Evolutionary conservation across 345 rosid species (phyloP), one percentile per base, ranked within the genome.

Genomic region (Corchorus capsularis): DNA sequence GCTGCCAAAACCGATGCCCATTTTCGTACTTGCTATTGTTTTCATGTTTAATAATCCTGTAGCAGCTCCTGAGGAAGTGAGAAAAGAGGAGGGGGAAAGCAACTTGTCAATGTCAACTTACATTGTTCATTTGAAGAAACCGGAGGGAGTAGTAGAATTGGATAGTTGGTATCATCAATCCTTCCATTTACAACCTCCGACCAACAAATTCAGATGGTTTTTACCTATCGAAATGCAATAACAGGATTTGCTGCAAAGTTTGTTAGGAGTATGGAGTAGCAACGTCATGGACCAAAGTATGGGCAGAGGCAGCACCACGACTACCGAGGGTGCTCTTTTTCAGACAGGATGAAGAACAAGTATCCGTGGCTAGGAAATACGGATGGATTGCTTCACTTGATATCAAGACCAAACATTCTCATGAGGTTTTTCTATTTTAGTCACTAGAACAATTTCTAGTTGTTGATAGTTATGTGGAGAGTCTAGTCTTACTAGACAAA

Each of bases 191-290:
- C n/a, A n/a, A n/a, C n/a, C 19, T 47, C 81, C 32, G 53, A 72
- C 39, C 69, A 76, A 41, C 72, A 69, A 20, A 52, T 22, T 53
- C 83, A 86, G 37, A 63, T 86, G 75, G 77, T 86, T 17, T 62
- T 80, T 54, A 65, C 87, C 16, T 86, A 85, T 74, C 71, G 75
- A 15, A 77, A 80, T n/a, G 87, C 83, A 55, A 73, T 73, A 49
- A 79, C 77, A 46, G 92, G 91, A 20, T 88, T 90, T 67, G 84
- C 90, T 22, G 88, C 89, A 20, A 86, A 80, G n/a, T 78, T 90
- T n/a, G n/a, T n/a, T n/a, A n/a, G n/a, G n/a, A n/a, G n/a, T n/a
- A n/a, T n/a, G n/a, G n/a, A n/a, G n/a, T n/a, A n/a, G n/a, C n/a
- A n/a, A n/a, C n/a, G n/a, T n/a, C n/a, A n/a, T n/a, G n/a, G n/a